Base-by-base conservation (phyloP, 768 basidiomycete genomes). In the Kwoniella sp. region DNA sequence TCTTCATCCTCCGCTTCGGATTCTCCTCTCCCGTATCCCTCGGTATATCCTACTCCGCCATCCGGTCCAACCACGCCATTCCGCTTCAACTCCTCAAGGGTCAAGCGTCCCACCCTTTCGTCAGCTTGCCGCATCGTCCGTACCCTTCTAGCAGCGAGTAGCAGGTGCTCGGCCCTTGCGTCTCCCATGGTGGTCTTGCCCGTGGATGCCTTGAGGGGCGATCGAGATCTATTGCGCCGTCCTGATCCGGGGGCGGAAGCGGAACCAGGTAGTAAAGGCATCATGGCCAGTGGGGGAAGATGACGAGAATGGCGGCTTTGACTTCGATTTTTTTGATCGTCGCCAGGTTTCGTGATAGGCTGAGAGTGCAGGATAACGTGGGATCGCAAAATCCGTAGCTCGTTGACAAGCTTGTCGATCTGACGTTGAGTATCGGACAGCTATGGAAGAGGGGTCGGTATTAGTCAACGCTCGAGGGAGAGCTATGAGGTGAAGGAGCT, bases 351-450 rank as follows among this genome's bases (percentile, higher is more conserved):
- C 22, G 38, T 25, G 28, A 68, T 54, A 26, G 63, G 65, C 38
- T 57, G 55, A 7, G 67, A 50, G 41, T 50, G 23, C 0, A 77
- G 30, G 20, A 77, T 51, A 22, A 78, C 76, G 37, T 78, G 66
- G 12, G 74, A 65, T 54, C 76, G 68, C 17, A 78, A 64, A 28
- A 73, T 65, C 4, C 74, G 66, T 12, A 78, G 63, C 55, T 78
- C 76, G 2, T 37, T 74, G 56, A 78, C 76, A 23, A 78, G 74
- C 45, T 68, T 72, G 31, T 78, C 74, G 30, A 78, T 75, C 38
- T 78, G 76, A 8, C 70, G 58, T 52, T 75, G 74, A n/a, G 76
- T 75, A 47, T 78, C 76, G 45, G 72, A 71, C 5, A 77, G 66
- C 76, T 77, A 48, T 13, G 15, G 1, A 45, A 4, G 30, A 47